These are phyloP conservation scores for Aspergillus hancockii DNA, from an alignment of 495 filamentous ascomycete genomes.

Conservation along the genomic window DNA sequence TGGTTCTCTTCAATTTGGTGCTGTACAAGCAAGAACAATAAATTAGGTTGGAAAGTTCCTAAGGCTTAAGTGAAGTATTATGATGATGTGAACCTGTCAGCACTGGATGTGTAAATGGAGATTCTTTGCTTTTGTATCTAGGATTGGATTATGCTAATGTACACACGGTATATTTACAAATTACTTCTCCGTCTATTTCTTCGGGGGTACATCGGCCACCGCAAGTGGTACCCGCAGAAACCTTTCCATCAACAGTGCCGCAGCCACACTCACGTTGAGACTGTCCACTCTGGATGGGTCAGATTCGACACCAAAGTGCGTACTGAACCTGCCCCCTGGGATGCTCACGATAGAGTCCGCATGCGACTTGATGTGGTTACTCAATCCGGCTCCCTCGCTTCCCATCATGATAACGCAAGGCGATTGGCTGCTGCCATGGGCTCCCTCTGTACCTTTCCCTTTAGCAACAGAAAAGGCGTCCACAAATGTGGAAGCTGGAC, in stretches of 20 bases:
- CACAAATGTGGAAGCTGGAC: slow-evolving; percentile 29
- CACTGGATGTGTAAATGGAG: neutral
- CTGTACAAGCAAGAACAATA: slow-evolving; percentile 46
- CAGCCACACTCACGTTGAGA: slow-evolving; percentile 86
- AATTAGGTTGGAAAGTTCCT: neutral
- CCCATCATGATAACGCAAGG: slow-evolving; percentile 83
- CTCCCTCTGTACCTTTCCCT: slow-evolving; percentile 1
- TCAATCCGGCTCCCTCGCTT: slow-evolving; percentile 76
- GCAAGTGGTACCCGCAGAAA: slow-evolving; percentile 52
- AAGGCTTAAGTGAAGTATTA: neutral
- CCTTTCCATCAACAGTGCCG: slow-evolving; percentile 68
- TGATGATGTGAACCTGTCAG: neutral
- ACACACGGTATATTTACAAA: slow-evolving; percentile 8
- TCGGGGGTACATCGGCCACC: slow-evolving; percentile 28
- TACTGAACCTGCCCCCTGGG: slow-evolving; percentile 40
- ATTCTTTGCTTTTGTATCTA: neutral
- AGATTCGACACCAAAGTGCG: slow-evolving; percentile 30
- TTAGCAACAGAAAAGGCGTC: slow-evolving; percentile 15
- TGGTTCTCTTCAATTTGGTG: slow-evolving; percentile 69
- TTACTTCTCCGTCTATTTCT: neutral
- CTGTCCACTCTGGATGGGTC: slow-evolving; percentile 63
- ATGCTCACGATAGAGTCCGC: slow-evolving; percentile 64
- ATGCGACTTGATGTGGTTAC: slow-evolving; percentile 56
- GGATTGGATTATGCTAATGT: slow-evolving; percentile 8
- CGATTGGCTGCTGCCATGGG: slow-evolving; percentile 41